phyloP scores from a whole-genome alignment of 768 basidiomycete species.

The Hygrophorus russula region DNA sequence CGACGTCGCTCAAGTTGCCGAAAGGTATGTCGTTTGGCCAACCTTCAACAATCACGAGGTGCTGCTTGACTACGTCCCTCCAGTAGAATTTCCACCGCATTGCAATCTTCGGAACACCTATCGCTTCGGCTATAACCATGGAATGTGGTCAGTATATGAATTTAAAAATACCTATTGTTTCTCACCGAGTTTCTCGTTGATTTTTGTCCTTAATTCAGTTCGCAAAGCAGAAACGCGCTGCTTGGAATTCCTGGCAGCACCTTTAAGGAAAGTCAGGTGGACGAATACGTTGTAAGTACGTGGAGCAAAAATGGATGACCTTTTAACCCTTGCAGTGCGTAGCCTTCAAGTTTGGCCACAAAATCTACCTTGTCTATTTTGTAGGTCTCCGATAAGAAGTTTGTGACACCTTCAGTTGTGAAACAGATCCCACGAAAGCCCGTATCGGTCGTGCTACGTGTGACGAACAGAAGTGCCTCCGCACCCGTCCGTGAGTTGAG shows the following conservation, averaged over 20 bases:
- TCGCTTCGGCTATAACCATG: conserved; percentile 1
- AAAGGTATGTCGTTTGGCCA: conserved; percentile 8
- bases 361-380: conserved; percentile 8
- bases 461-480: conserved; percentile 3
- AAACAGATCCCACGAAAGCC: conserved; percentile 1
- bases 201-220: conserved; percentile 2
- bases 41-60: conserved; percentile 7
- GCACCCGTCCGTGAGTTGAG: conserved; percentile 2
- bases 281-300: too few species aligned
- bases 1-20: conserved; percentile 7
- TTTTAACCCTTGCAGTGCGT: conserved; percentile 8
- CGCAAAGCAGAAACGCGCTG: background rate
- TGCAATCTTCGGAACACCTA: conserved; percentile 1
- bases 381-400: conserved; percentile 5
- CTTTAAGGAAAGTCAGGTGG: background rate
- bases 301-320: background rate
- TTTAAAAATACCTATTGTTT: background rate
- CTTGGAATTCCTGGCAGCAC: conserved; percentile 6
- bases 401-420: conserved; percentile 3
- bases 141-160: background rate
- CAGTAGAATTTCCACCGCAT: conserved; percentile 10
- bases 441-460: conserved; percentile 1
- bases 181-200: conserved; percentile 3
- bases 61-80: conserved; percentile 6
- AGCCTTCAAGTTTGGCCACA: conserved; percentile 7